Evolutionary conservation across 352 stramenopile genomes (phyloP).

Genomic region (Phytophthora kernoviae): DNA sequence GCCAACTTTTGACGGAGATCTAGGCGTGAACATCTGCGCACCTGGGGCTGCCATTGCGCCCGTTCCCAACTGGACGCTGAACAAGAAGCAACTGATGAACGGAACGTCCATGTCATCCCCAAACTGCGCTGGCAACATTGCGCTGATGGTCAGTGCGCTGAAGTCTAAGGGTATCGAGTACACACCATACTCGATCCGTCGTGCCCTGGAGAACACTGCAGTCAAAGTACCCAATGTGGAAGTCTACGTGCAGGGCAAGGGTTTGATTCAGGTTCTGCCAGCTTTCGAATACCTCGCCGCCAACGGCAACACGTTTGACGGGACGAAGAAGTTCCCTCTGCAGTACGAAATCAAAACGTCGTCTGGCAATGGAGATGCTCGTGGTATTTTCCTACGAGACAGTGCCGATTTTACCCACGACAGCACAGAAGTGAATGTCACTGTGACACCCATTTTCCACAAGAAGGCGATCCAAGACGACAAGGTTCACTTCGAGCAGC

Average conservation of each 20-base stretch:
- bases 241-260: conserved; percentile 77
- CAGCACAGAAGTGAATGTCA: conserved; percentile 82
- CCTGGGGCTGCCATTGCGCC: conserved; percentile 94
- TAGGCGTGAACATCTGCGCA: conserved; percentile 92
- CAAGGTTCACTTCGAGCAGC: conserved; percentile 90
- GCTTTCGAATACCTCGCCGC: conserved; percentile 69
- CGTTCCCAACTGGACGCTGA: conserved; percentile 95
- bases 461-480: conserved; percentile 79
- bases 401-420: conserved; percentile 74
- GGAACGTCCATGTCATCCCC: conserved; percentile 97
- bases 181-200: conserved; percentile 88
- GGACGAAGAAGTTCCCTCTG: conserved; percentile 65
- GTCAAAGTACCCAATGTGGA: conserved; percentile 66
- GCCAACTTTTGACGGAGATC: conserved; percentile 90
- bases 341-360: conserved; percentile 58
- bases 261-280: conserved; percentile 80
- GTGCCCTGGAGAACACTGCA: conserved; percentile 89
- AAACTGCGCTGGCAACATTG: conserved; percentile 94
- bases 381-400: conserved; percentile 88
- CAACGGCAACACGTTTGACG: conserved; percentile 64
- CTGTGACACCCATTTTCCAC: conserved; percentile 89
- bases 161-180: conserved; percentile 83
- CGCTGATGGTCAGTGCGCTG: conserved; percentile 91
- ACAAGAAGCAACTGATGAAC: conserved; percentile 97
- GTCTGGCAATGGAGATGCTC: conserved; percentile 46